These are phyloP conservation scores for Geotrichum reessii DNA, from an alignment of 1,139 yeast species.

Conservation along the genomic window DNA sequence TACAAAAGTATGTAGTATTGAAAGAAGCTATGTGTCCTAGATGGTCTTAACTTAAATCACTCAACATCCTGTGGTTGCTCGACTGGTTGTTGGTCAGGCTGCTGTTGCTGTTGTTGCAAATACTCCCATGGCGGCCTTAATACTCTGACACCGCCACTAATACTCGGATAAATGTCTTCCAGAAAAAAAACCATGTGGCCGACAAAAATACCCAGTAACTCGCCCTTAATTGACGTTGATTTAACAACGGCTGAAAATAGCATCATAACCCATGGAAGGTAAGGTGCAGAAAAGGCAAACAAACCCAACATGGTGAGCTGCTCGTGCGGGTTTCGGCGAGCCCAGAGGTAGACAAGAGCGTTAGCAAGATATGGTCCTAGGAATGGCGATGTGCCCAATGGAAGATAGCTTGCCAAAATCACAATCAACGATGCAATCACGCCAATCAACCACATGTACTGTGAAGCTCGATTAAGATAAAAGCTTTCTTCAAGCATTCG, in stretches of 20 bases:
- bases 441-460: constrained; percentile 12
- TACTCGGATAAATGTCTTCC: constrained; percentile 36
- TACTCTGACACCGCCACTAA: constrained; percentile 28
- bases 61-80: constrained; percentile 2
- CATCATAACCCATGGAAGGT: constrained; percentile 40
- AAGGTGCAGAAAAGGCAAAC: constrained; percentile 40
- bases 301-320: constrained; percentile 40
- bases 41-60: background rate
- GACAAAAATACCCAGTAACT: constrained; percentile 38
- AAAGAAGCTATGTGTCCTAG: too few species aligned
- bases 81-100: constrained; percentile 9
- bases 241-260: constrained; percentile 28
- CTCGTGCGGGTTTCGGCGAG: constrained; percentile 42
- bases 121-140: constrained; percentile 37
- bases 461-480: constrained; percentile 8
- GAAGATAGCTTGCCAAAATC: background rate
- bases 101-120: constrained; percentile 19
- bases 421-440: constrained; percentile 1
- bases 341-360: constrained; percentile 43
- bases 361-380: constrained; percentile 40
- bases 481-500: constrained; percentile 41
- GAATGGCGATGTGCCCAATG: constrained; percentile 30
- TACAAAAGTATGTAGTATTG: too few species aligned
- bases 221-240: constrained; percentile 28
- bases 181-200: constrained; percentile 44